A percentile compares a stretch with the other conserved stretches of the same genome.
Conservation (phyloP, 2,329 filamentous ascomycete genomes). For the Cordyceps javanica region DNA sequence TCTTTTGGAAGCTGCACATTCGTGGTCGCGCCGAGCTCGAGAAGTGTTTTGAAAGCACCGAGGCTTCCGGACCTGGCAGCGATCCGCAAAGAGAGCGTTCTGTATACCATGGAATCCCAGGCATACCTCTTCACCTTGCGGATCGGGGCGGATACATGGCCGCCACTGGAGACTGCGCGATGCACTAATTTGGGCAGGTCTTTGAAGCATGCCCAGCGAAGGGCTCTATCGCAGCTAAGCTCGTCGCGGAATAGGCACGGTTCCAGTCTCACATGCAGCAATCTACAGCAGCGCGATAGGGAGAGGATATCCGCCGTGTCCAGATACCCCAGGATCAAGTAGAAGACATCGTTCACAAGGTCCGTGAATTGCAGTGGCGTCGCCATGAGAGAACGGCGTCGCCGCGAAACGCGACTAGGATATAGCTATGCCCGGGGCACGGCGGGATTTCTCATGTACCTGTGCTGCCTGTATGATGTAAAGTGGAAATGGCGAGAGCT, state of each 20-base stretch:
- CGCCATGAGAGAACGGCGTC: not conserved
- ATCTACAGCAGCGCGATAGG: not conserved
- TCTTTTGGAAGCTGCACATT: not conserved
- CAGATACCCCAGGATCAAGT: not conserved
- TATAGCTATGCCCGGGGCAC: not conserved
- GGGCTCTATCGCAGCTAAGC: not conserved
- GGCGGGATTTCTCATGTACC: too few relatives aligned
- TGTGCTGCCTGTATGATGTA: not conserved
- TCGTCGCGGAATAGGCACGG: not conserved
- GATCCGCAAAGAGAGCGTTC: not conserved
- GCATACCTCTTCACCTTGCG: not conserved
- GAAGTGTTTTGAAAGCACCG: not conserved
- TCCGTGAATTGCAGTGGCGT: not conserved
- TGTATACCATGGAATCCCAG: not conserved
- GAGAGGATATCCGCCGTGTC: not conserved
- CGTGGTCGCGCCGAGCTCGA: not conserved
- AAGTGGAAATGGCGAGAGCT: not conserved
- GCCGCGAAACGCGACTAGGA: not conserved
- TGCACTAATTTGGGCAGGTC: not conserved
- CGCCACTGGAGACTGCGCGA: not conserved
- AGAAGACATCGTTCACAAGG: not conserved
- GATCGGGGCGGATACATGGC: not conserved
- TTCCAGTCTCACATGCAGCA: not conserved
- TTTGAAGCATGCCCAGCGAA: constrained; percentile 6
- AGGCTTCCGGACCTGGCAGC: not conserved